These are phyloP conservation scores for Botryotinia narcissicola DNA, from an alignment of 2,329 filamentous ascomycete species.

Conservation along the genomic window DNA sequence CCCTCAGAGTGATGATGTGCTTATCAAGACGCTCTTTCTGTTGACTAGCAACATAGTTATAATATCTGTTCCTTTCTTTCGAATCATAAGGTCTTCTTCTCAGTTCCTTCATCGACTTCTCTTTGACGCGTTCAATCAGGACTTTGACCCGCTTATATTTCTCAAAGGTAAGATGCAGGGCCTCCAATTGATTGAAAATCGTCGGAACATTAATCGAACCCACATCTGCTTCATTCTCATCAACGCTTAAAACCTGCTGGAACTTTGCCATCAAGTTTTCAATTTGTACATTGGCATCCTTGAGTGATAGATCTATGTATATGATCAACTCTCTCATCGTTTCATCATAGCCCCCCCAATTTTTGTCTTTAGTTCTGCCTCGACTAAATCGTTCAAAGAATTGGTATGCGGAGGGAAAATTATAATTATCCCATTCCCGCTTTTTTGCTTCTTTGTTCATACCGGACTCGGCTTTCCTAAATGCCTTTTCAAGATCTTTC, in stretches of 20 bases:
- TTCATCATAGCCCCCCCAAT: background rate
- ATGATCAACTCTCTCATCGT: background rate
- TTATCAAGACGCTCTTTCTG: background rate
- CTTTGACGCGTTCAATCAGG: background rate
- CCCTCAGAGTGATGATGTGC: background rate
- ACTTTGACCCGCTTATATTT: no score
- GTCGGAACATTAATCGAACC: background rate
- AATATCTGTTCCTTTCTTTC: background rate
- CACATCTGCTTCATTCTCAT: background rate
- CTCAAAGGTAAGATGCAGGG: background rate
- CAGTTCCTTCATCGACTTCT: background rate
- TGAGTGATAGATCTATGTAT: background rate
- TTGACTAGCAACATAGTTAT: background rate
- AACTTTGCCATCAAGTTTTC: background rate
- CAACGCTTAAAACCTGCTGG: background rate
- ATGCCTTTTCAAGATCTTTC: background rate
- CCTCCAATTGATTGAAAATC: background rate
- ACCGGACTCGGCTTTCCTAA: background rate
- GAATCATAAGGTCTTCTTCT: background rate
- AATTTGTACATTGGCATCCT: no score
- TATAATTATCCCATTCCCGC: background rate
- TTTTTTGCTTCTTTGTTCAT: background rate
- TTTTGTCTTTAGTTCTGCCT: background rate
- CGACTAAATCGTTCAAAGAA: background rate
- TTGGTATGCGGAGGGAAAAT: background rate